Evolutionary conservation across 768 basidiomycete species (phyloP).

Genomic region (Pisolithus tinctorius): DNA sequence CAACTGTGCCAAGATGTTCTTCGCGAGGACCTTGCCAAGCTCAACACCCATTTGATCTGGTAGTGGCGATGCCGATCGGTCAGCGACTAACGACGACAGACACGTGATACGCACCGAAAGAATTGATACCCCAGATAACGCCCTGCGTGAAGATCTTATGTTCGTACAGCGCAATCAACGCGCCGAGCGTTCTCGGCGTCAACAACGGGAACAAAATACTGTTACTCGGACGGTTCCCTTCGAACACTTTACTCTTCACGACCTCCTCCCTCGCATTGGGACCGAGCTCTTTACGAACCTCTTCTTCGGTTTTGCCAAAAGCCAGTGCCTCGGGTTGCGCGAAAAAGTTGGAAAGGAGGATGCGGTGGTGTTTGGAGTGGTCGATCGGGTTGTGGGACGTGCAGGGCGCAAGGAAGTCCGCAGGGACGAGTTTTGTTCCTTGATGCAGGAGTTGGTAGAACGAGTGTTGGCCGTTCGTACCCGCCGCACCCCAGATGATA

Average conservation of each 20-base stretch:
- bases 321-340: slow-evolving; percentile 97
- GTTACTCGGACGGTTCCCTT: slow-evolving; percentile 96
- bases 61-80: neutral
- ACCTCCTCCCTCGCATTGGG: slow-evolving; percentile 72
- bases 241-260: slow-evolving; percentile 96
- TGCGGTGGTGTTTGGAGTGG: slow-evolving; percentile 90
- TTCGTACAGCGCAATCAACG: slow-evolving; percentile 88
- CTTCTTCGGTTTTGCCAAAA: slow-evolving; percentile 92
- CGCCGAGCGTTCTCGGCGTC: slow-evolving; percentile 83
- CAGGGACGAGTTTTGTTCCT: slow-evolving; percentile 86
- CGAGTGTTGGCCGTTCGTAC: slow-evolving; percentile 98
- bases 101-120: slow-evolving; percentile 61
- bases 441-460: slow-evolving; percentile 38
- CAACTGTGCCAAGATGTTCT: slow-evolving; percentile 89
- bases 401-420: slow-evolving; percentile 88
- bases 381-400: slow-evolving; percentile 87
- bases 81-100: neutral
- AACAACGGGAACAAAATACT: slow-evolving; percentile 91
- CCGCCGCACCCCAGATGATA: slow-evolving; percentile 98
- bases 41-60: slow-evolving; percentile 99
- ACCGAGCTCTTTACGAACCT: slow-evolving; percentile 67
- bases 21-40: slow-evolving; percentile 94
- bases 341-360: slow-evolving; percentile 96
- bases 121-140: slow-evolving; percentile 97
- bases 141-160: slow-evolving; percentile 99